Evolutionary conservation across 225 moss, liverwort and hornwort species (phyloP).

Genomic region (Antitrichia curtipendula): DNA sequence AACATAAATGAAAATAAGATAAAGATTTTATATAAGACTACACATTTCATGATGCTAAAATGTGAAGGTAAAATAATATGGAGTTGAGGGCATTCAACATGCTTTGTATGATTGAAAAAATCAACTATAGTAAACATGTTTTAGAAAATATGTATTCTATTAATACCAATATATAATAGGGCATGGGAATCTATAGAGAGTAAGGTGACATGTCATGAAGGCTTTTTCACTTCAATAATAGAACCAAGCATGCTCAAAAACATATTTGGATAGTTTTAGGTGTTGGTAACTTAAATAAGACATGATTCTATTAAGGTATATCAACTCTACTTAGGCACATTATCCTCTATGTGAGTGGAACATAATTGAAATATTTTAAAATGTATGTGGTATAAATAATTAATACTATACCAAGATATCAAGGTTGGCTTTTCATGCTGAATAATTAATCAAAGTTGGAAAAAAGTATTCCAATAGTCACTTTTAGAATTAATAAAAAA

Average conservation of each 20-base stretch:
- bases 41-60: neutral
- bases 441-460: neutral
- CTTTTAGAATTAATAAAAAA: neutral
- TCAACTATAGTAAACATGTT: neutral
- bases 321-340: neutral
- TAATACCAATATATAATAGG: neutral
- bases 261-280: neutral
- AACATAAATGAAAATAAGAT: neutral
- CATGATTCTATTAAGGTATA: too few species aligned
- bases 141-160: neutral
- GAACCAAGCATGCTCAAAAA: neutral
- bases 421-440: accelerated
- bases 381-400: neutral
- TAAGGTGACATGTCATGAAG: neutral
- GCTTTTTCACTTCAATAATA: neutral
- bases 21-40: neutral
- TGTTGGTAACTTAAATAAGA: neutral
- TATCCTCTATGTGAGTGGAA: too few species aligned
- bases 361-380: neutral
- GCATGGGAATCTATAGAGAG: accelerated
- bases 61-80: neutral
- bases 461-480: neutral
- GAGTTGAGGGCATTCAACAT: neutral
- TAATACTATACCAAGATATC: accelerated
- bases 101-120: neutral